Conservation (phyloP, 2,329 filamentous ascomycete species). For the Fusarium redolens region DNA sequence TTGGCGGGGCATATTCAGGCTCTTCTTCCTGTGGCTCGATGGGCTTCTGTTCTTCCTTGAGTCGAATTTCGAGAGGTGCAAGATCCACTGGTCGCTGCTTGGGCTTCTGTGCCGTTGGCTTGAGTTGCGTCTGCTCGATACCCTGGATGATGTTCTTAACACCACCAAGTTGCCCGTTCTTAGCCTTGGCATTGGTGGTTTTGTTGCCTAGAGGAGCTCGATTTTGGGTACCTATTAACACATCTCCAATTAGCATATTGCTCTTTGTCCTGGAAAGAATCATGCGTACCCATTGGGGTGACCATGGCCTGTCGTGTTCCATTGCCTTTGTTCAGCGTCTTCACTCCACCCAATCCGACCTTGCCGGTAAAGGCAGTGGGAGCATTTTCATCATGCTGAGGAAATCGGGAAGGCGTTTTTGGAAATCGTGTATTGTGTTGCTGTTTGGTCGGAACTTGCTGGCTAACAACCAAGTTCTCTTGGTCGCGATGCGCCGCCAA, state of each 20-base stretch:
- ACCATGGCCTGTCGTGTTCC: conserved; percentile 69
- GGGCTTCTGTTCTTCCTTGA: conserved; percentile 65
- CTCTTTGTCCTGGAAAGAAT: background rate
- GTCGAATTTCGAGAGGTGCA: conserved; percentile 70
- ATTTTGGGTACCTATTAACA: conserved; percentile 58
- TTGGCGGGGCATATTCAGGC: conserved; percentile 90
- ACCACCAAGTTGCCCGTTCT: conserved; percentile 72
- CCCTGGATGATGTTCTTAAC: conserved; percentile 70
- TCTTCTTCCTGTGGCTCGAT: conserved; percentile 66
- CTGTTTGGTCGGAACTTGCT: conserved; percentile 79
- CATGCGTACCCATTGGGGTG: conserved; percentile 81
- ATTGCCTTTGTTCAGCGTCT: conserved; percentile 61
- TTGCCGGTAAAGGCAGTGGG: conserved; percentile 53
- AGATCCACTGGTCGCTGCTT: conserved; percentile 66
- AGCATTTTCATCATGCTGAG: conserved; percentile 87
- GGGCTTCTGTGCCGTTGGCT: conserved; percentile 69
- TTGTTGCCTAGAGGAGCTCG: conserved; percentile 92
- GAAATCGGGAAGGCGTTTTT: conserved; percentile 84
- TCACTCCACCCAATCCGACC: conserved; percentile 61
- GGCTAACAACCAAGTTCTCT: conserved; percentile 84
- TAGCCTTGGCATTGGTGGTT: conserved; percentile 92
- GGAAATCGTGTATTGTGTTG: conserved; percentile 80
- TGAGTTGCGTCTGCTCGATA: conserved; percentile 70
- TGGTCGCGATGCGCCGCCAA: conserved; percentile 83
- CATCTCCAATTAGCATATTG: conserved; percentile 15